These are phyloP conservation scores for Cercospora sp. DNA, from an alignment of 2,329 filamentous ascomycete genomes.

Conservation along the genomic window DNA sequence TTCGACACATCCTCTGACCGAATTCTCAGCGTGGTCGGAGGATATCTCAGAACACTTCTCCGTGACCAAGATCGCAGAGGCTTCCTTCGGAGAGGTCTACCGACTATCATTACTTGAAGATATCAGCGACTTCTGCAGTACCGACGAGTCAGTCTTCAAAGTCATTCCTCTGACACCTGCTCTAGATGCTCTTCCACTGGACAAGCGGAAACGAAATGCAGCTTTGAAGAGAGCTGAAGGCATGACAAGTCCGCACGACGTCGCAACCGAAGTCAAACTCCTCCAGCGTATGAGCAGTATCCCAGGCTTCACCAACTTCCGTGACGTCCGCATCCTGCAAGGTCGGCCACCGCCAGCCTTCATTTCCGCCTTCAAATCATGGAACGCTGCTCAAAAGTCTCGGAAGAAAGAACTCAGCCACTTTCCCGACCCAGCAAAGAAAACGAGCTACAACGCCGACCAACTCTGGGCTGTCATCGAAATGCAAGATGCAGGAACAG, in stretches of 20 bases:
- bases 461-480: slow-evolving; percentile 66
- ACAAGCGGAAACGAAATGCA: slow-evolving; percentile 53
- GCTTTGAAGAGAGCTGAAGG: slow-evolving; percentile 44
- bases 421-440: slow-evolving; percentile 59
- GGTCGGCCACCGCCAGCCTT: slow-evolving; percentile 57
- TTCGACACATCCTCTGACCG: slow-evolving; percentile 36
- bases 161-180: slow-evolving; percentile 44
- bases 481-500: slow-evolving; percentile 64
- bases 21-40: slow-evolving; percentile 46
- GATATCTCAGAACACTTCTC: slow-evolving; percentile 47
- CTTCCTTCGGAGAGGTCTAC: slow-evolving; percentile 67
- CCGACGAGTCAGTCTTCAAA: slow-evolving; percentile 52
- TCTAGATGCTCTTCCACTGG: slow-evolving; percentile 44
- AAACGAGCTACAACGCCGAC: slow-evolving; percentile 53
- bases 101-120: slow-evolving; percentile 49
- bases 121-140: slow-evolving; percentile 31
- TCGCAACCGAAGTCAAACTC: slow-evolving; percentile 51
- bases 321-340: slow-evolving; percentile 58
- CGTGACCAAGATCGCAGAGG: slow-evolving; percentile 64
- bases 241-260: slow-evolving; percentile 48
- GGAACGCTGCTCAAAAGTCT: slow-evolving; percentile 46
- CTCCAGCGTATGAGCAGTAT: slow-evolving; percentile 60
- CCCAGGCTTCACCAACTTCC: slow-evolving; percentile 63
- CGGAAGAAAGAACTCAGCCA: slow-evolving; percentile 44
- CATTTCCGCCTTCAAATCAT: slow-evolving; percentile 47